A percentile compares a stretch with the other conserved stretches of the same genome.
phyloP scores from a whole-genome alignment of 306 rosid genomes.

The Trichosanthes cucumerina region DNA sequence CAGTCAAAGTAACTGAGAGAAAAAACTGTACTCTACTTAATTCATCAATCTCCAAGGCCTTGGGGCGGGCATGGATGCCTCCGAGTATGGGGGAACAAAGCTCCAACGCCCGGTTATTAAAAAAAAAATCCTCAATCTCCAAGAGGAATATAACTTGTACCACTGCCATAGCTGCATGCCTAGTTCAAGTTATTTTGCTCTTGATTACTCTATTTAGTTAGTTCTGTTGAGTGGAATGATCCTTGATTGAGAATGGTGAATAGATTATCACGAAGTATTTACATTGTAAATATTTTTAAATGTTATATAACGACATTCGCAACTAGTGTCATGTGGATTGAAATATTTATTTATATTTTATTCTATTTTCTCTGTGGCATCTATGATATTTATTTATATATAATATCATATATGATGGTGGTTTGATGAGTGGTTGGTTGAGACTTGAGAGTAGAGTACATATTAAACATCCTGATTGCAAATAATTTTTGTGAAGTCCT shows the following conservation, averaged over 20 bases:
- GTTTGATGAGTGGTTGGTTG: not conserved
- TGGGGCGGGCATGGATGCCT: too few relatives aligned
- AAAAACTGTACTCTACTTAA: not conserved
- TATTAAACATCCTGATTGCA: not conserved
- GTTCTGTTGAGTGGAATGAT: not conserved
- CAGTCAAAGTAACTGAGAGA: not conserved
- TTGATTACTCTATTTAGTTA: not conserved
- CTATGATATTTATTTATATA: not conserved
- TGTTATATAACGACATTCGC: too few relatives aligned
- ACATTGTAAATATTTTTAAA: too few relatives aligned
- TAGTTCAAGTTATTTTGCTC: not conserved
- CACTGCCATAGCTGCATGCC: not conserved
- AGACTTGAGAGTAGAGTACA: not conserved
- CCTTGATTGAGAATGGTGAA: not conserved
- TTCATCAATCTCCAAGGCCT: not conserved
- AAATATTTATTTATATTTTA: not conserved
- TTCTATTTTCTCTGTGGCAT: not conserved
- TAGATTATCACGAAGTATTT: not conserved
- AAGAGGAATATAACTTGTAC: not conserved
- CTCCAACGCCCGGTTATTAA: too few relatives aligned
- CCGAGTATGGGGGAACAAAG: too few relatives aligned
- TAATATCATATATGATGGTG: not conserved
- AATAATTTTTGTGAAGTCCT: not conserved
- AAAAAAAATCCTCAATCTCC: too few relatives aligned
- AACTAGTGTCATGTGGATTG: not conserved